phyloP scores from a whole-genome alignment of 805 yeast genomes.

The Yamadazyma olivae region DNA sequence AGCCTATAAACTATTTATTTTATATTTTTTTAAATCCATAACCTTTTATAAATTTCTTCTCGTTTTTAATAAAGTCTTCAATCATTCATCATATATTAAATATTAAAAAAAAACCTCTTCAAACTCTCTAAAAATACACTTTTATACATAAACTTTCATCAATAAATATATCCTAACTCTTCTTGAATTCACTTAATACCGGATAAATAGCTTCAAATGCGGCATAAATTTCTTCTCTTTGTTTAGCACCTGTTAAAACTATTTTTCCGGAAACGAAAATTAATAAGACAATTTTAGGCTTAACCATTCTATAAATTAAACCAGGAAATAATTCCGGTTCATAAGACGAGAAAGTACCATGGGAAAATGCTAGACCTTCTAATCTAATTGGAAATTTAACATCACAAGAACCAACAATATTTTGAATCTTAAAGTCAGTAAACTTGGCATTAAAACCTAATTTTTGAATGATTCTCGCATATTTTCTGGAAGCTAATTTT shows the following conservation, averaged over 20 bases:
- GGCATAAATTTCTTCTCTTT: constrained; percentile 96
- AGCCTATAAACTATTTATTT: not conserved
- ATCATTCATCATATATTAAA: not conserved
- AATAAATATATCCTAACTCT: constrained; percentile 38
- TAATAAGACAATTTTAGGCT: constrained; percentile 93
- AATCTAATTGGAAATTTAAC: constrained; percentile 96
- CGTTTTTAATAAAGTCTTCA: too few relatives aligned
- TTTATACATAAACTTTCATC: not conserved
- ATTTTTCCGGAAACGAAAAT: constrained; percentile 97
- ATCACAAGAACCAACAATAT: constrained; percentile 98
- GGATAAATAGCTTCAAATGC: constrained; percentile 99
- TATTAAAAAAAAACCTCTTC: not conserved
- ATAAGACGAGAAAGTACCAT: constrained; percentile 97
- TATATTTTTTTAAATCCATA: not conserved
- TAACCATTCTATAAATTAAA: constrained; percentile 97
- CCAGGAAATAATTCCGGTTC: constrained; percentile 99
- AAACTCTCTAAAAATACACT: not conserved
- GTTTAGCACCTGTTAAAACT: constrained; percentile 97
- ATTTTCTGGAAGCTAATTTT: constrained; percentile 95
- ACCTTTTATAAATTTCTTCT: not conserved
- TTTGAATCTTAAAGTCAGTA: constrained; percentile 96
- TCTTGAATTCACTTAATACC: constrained; percentile 95
- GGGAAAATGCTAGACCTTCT: constrained; percentile 96
- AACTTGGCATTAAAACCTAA: constrained; percentile 97
- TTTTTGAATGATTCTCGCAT: constrained; percentile 96